Evolutionary conservation across 768 basidiomycete species (phyloP).

Genomic region (Fomitopsis pulvina): DNA sequence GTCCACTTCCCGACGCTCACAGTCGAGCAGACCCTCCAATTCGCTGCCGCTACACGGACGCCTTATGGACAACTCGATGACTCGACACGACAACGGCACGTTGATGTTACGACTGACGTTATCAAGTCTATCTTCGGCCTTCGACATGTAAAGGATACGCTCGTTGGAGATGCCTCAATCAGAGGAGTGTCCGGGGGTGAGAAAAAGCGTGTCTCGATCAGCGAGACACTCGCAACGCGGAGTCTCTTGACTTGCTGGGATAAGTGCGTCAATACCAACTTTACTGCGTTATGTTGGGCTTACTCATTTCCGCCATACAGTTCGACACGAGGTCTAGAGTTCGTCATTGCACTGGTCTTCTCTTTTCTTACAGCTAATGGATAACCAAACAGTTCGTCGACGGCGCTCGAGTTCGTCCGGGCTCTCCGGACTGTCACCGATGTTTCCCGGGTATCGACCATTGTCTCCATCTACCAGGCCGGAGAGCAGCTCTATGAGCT

Average conservation of each 20-base stretch:
- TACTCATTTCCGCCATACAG: conserved; percentile 18
- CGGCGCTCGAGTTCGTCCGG: conserved; percentile 52
- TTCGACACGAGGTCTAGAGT: conserved; percentile 43
- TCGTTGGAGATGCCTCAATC: conserved; percentile 72
- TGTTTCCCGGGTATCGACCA: conserved; percentile 38
- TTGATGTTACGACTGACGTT: conserved; percentile 41
- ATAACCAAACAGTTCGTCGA: conserved; percentile 32
- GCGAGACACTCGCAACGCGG: conserved; percentile 58
- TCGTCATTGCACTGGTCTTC: not conserved
- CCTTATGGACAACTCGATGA: conserved; percentile 47
- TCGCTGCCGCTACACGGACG: conserved; percentile 64
- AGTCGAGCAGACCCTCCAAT: conserved; percentile 67
- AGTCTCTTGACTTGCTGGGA: conserved; percentile 69
- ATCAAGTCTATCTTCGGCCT: conserved; percentile 71
- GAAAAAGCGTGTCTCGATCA: conserved; percentile 76
- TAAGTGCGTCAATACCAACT: conserved; percentile 38
- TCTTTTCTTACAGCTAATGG: not conserved
- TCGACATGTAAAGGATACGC: conserved; percentile 61
- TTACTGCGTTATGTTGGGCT: not conserved
- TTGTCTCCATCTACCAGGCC: conserved; percentile 85
- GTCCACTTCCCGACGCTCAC: conserved; percentile 82
- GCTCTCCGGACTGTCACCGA: conserved; percentile 51
- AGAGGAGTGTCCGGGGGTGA: conserved; percentile 71
- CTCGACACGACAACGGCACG: conserved; percentile 36
- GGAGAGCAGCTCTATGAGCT: conserved; percentile 56